Percentiles rank a stretch among this genome's conserved stretches.
phyloP scores from a whole-genome alignment of 108 stramenopile genomes.

The Cylindrotheca fusiformis region DNA sequence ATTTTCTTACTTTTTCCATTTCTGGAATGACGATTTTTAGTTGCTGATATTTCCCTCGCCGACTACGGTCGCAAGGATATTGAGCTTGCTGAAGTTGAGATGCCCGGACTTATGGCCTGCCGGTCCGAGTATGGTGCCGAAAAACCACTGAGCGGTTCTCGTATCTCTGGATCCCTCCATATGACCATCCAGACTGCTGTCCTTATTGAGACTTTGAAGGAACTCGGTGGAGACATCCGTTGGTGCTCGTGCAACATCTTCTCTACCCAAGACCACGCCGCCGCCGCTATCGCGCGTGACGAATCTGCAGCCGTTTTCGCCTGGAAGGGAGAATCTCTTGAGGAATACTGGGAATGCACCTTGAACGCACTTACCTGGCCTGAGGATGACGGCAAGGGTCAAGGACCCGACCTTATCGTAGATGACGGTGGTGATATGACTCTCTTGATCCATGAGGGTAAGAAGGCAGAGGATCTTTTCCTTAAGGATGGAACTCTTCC shows the following conservation, averaged over 20 bases:
- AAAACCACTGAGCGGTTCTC: constrained; percentile 88
- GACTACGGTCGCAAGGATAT: constrained; percentile 99
- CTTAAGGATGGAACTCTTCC: constrained; percentile 96
- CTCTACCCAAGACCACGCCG: constrained; percentile 99
- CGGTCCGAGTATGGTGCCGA: constrained; percentile 83
- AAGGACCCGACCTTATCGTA: constrained; percentile 97
- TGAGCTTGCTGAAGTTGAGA: constrained; percentile 98
- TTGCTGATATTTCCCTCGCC: constrained; percentile 99
- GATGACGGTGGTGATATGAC: constrained; percentile 99
- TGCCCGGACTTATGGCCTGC: constrained; percentile 99
- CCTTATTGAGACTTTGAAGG: constrained; percentile 98
- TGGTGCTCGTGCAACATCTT: constrained; percentile 99
- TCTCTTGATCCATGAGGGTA: constrained; percentile 99
- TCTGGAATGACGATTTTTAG: constrained; percentile 35
- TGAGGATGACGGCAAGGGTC: constrained; percentile 97
- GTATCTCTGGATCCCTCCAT: constrained; percentile 98
- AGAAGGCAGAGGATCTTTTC: constrained; percentile 98
- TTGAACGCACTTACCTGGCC: constrained; percentile 96
- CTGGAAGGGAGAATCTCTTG: constrained; percentile 99
- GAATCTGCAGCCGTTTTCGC: constrained; percentile 98
- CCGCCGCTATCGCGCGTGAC: constrained; percentile 98
- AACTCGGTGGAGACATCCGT: constrained; percentile 96
- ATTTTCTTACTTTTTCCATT: constrained; percentile 6
- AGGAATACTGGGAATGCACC: constrained; percentile 99
- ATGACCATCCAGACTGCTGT: constrained; percentile 99